Evolutionary conservation across 2,329 filamentous ascomycete species (phyloP).

Genomic region (Colletotrichum musicola): DNA sequence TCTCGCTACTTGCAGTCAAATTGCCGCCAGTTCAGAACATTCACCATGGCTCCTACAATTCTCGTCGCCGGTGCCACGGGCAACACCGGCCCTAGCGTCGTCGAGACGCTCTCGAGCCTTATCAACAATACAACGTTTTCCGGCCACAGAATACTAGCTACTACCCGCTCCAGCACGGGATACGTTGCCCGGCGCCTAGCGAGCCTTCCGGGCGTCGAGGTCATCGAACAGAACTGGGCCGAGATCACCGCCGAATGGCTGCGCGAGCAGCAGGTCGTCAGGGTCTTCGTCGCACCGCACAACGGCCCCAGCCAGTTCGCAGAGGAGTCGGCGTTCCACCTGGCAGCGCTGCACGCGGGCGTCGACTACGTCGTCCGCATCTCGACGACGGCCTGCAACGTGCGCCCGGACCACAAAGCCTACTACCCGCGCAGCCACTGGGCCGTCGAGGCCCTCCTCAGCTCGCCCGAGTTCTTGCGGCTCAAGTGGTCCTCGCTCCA

Average conservation of each 20-base stretch:
- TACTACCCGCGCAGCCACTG: conserved; percentile 55
- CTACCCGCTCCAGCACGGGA: conserved; percentile 38
- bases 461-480: conserved; percentile 49
- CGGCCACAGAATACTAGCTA: conserved; percentile 38
- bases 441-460: conserved; percentile 55
- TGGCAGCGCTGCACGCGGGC: conserved; percentile 50
- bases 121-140: conserved; percentile 38
- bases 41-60: conserved; percentile 49
- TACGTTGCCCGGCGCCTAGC: conserved; percentile 46
- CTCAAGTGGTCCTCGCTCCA: conserved; percentile 56
- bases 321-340: conserved; percentile 53
- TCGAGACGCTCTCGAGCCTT: conserved; percentile 44
- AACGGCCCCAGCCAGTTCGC: conserved; percentile 52
- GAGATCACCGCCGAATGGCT: conserved; percentile 56
- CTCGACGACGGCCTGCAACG: conserved; percentile 52
- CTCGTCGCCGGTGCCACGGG: conserved; percentile 53
- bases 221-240: conserved; percentile 52
- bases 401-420: conserved; percentile 48
- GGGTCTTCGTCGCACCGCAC: conserved; percentile 56
- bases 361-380: conserved; percentile 58
- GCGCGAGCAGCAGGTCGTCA: conserved; percentile 48
- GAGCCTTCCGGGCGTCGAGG: conserved; percentile 48
- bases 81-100: conserved; percentile 50
- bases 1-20: too few relatives aligned
- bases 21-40: background rate